Evolutionary conservation across 371 early-diverging fungal species (phyloP), one percentile per base, ranked within the genome.

Genomic region (Mortierella sp.): DNA sequence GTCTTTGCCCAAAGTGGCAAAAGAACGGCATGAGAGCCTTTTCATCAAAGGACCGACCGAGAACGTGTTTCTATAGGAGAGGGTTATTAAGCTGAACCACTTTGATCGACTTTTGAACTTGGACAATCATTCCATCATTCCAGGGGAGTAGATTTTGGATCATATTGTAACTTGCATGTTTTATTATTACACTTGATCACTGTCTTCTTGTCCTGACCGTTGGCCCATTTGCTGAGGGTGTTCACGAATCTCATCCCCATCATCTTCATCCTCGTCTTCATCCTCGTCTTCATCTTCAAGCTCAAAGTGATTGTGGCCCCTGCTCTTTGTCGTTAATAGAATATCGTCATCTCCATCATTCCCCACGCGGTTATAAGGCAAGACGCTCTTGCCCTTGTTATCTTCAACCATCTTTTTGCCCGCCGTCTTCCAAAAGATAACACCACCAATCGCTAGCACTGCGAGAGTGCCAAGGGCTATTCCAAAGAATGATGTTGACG

Each of bases 401-500:
- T 81, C 76, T 35, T 51, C 61, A 8, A 62, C 22, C 63, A 68
- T 47, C 57, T 65, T 62, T 57, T 66, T 79, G 60, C 80, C 62
- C 4, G 45, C 60, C 40, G 72, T 66, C 61, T 70, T 81, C 83
- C 83, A 81, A 40, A 66, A 73, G 52, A 72, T 37, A 16, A 76
- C 12, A 1, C 76, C 76, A 58, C 76, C 83, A 22, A 81, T 63
- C 40, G 67, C 69, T 62, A 81, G 24, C 11, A 76, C 62, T 0
- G 61, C 59, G 32, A 75, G 18, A 16, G 58, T 63, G 1, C 73
- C 73, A 26, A 75, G 18, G 20, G 64, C 62, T 14, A 66, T 70
- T 37, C 83, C 83, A 70, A 81, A 70, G 83, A 81, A 81, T 18
- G 68, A 65, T 4, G 75, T 39, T 2, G 52, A 47, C 10, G 30